Evolutionary conservation across 1,284 basidiomycete genomes (phyloP), one percentile per base, ranked within the genome.

Genomic region (Sporisorium sorghi): DNA sequence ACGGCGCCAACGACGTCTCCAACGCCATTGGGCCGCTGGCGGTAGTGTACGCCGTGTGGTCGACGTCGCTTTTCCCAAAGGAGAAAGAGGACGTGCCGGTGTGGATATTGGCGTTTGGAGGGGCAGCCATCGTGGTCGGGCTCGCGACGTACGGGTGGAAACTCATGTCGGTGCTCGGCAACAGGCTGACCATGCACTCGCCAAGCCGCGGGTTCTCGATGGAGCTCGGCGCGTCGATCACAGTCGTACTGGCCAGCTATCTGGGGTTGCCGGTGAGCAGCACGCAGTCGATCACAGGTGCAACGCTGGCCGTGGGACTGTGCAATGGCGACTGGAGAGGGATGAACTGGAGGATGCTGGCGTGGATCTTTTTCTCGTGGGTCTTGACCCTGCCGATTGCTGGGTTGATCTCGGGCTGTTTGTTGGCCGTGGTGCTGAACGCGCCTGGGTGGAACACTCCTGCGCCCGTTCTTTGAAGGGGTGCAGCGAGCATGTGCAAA

Each of bases 131-230:
- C 35, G 63, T 66, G 30, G 63, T 72, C 52, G 77, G 77, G 24
- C 57, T 79, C 17, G 64, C 54, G 11, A 64, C 58, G 21, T 77
- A 72, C 19, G 77, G 74, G 9, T 79, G 63, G 61, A 64, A 68
- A 26, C 37, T 79, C 17, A 72, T 77, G 67, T 44, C 50, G 21
- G 72, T 75, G 7, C 59, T 79, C 5, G 77, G 77, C 19, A 77
- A 77, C 56, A n/a, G 62, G 5, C 39, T 79, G 9, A 79, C 77
- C 12, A 64, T 66, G 53, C 71, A 72, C 49, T 74, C 71, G 19
- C 77, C 74, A 6, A 72, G 71, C 7, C 40, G 77, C 23, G 77
- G 77, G 1, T 73, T 74, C 51, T 74, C 74, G 14, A 72, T 77
- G 67, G 77, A 79, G 32, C 17, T 77, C 30, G 71, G 72, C 26